Evolutionary conservation across 2,329 filamentous ascomycete species (phyloP), one percentile per base, ranked within the genome.

Genomic region (Colletotrichum sp.): DNA sequence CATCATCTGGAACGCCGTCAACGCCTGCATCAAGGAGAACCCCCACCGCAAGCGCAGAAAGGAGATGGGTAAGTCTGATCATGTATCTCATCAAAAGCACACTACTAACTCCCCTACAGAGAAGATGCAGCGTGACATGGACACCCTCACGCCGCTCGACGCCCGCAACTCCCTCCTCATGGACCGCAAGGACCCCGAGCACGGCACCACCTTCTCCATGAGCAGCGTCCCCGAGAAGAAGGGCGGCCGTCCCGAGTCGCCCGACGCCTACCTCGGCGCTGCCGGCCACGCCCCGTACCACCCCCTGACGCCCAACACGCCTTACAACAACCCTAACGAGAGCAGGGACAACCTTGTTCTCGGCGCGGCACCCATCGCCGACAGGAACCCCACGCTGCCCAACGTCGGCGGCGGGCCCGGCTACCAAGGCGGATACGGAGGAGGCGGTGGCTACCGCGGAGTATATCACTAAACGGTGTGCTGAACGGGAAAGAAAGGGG

Each of bases 11-110:
- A 99, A 99, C 82, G 95, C 95, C 63, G 92, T 98, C 82, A 94
- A 95, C 80, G 90, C 93, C 69, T 96, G 93, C 86, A 93, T 92
- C 90, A 94, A 94, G 83, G 92, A 96, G 87, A 99, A 99, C 87
- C 96, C 96, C 6, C 96, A 99, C 85, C 93, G 94, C 78, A 94
- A 94, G 89, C 93, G 93, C 82, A 93, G 95, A 86, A 98, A 98
- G 91, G 95, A 96, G 86, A 92, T 95, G 84, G 95, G 95, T 95
- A 94, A 91, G 93, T 85, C 21, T 21, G 34, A n/a, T 28, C 60
- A 21, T 18, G 26, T 9, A 8, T n/a, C 2, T 15, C 49, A 60
- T 4, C 77, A 72, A 66, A 21, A 4, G 49, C 16, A 82, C 57
- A 64, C 73, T 60, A 69, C 81, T 84, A 84, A 86, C 78, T 49